phyloP scores from a whole-genome alignment of 768 basidiomycete species.

The Fibroporia radiculosa region DNA sequence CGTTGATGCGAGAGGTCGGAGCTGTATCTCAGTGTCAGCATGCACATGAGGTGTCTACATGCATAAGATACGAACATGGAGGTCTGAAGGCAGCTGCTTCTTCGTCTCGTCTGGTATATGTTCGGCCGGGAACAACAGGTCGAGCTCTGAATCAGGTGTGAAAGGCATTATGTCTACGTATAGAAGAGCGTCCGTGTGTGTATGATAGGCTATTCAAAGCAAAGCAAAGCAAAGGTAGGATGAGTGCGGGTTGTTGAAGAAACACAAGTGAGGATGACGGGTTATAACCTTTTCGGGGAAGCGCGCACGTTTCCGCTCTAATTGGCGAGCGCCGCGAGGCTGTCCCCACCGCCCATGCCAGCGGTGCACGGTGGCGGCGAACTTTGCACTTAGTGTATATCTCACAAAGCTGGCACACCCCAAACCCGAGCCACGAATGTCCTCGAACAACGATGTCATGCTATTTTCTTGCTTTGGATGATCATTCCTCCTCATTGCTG shows the following conservation, averaged over 20 bases:
- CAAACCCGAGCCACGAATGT: too few relatives aligned
- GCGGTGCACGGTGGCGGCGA: too few relatives aligned
- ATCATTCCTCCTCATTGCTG: too few relatives aligned
- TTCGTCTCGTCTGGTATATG: constrained; percentile 64
- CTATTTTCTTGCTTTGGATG: too few relatives aligned
- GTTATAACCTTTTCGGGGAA: background rate
- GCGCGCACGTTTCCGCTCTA: background rate
- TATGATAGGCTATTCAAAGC: background rate
- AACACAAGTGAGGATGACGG: background rate
- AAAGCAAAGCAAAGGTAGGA: background rate
- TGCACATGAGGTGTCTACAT: too few relatives aligned
- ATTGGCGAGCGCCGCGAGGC: background rate
- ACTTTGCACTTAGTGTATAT: too few relatives aligned
- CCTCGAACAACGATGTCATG: too few relatives aligned
- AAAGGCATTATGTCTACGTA: constrained; percentile 27
- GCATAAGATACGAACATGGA: constrained; percentile 44
- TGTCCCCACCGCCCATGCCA: background rate
- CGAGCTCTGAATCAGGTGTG: constrained; percentile 58
- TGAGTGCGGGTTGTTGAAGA: background rate
- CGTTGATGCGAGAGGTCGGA: constrained; percentile 82
- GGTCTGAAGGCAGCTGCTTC: constrained; percentile 48
- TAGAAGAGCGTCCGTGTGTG: background rate
- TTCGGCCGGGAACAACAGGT: constrained; percentile 69
- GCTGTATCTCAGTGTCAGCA: constrained; percentile 34
- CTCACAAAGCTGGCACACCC: too few relatives aligned